A percentile compares a stretch with the other conserved stretches of the same genome.
Evolutionary conservation across 2,329 filamentous ascomycete species (phyloP).

Genomic region (Zymoseptoria pseudotritici): DNA sequence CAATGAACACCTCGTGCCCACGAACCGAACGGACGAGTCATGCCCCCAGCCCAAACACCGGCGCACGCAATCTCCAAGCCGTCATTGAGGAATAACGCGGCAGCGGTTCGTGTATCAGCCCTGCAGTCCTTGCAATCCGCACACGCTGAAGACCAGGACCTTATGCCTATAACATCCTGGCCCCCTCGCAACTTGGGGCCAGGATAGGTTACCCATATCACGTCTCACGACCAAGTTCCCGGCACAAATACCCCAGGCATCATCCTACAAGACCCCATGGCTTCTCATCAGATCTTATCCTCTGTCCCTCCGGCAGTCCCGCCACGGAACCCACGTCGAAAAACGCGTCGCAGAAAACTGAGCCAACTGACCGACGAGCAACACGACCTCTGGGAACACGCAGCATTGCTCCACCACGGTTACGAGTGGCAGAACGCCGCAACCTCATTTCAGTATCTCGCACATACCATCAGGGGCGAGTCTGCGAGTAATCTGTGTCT

Average conservation of each 20-base stretch:
- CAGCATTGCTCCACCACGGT: slow-evolving; percentile 24
- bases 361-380: slow-evolving; percentile 11
- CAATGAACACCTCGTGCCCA: background rate
- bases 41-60: background rate
- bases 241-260: background rate
- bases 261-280: background rate
- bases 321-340: background rate
- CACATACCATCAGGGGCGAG: slow-evolving; percentile 9
- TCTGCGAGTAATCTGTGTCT: slow-evolving; percentile 16
- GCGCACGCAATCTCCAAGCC: background rate
- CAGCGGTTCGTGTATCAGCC: background rate
- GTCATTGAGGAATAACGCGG: background rate
- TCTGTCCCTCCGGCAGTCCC: background rate
- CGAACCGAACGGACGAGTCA: background rate
- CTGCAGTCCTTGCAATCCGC: background rate
- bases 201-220: background rate
- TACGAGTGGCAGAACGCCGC: slow-evolving; percentile 29
- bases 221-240: background rate
- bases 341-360: background rate
- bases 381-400: slow-evolving; percentile 30
- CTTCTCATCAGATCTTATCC: background rate
- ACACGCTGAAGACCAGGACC: background rate
- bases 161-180: background rate
- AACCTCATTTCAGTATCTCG: slow-evolving; percentile 20
- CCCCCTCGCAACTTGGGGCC: background rate